Conservation (phyloP, 306 rosid genomes). For the Cucumis hystrix region DNA sequence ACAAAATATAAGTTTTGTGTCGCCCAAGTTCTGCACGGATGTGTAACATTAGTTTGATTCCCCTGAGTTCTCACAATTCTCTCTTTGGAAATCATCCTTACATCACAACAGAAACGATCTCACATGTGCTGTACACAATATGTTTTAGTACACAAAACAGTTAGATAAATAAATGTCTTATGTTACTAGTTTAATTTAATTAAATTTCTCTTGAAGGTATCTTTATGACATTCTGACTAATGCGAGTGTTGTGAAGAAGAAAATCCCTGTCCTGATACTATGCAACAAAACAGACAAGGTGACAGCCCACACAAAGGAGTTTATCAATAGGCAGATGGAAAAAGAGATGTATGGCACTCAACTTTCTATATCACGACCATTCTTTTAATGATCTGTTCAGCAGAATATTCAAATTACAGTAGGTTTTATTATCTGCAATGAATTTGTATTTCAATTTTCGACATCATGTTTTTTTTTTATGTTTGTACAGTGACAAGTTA, state of each 20-base stretch:
- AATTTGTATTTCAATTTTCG: not conserved
- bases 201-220: slow-evolving; percentile 34
- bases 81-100: not conserved
- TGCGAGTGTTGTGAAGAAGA: slow-evolving; percentile 81
- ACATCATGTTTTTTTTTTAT: not conserved
- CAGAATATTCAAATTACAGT: not conserved
- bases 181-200: not conserved
- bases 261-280: slow-evolving; percentile 69
- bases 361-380: not conserved
- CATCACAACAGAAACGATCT: too few relatives aligned
- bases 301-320: slow-evolving; percentile 90
- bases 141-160: not conserved
- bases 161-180: not conserved
- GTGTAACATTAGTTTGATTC: not conserved
- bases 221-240: slow-evolving; percentile 78
- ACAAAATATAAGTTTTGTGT: not conserved
- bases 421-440: not conserved
- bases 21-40: not conserved
- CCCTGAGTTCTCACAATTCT: not conserved
- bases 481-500: slow-evolving; percentile 57
- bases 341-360: slow-evolving; percentile 68
- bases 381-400: not conserved
- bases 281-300: slow-evolving; percentile 95
- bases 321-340: slow-evolving; percentile 75
- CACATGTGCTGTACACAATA: not conserved